phyloP scores from a whole-genome alignment of 345 rosid genomes.

The Gossypium australe region DNA sequence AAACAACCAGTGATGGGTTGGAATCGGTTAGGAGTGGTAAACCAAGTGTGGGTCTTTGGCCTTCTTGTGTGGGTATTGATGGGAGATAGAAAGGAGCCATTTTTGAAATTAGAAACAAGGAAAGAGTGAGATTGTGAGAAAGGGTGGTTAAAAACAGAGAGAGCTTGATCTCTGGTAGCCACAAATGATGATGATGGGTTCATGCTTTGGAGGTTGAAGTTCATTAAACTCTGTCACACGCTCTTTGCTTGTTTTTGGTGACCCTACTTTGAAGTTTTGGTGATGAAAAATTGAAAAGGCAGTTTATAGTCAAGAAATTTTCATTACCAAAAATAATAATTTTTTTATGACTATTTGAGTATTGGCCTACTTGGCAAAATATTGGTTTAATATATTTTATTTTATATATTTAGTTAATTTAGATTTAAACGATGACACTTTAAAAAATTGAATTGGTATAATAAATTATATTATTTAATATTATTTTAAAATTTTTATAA shows the following conservation, averaged over 20 bases:
- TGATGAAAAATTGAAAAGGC: background rate
- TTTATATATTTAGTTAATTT: too few relatives aligned
- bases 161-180: conserved; percentile 5
- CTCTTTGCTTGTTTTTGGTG: background rate
- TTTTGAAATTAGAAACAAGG: background rate
- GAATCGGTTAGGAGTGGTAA: background rate
- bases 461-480: too few relatives aligned
- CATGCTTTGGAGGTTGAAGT: background rate
- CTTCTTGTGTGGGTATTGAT: background rate
- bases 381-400: too few relatives aligned
- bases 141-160: background rate
- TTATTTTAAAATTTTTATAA: too few relatives aligned
- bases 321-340: background rate
- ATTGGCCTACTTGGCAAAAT: too few relatives aligned
- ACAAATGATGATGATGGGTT: background rate
- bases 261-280: background rate
- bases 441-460: too few relatives aligned
- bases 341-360: too few relatives aligned
- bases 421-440: too few relatives aligned
- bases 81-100: background rate
- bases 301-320: background rate
- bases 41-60: background rate
- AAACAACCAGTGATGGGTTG: conserved; percentile 11
- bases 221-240: background rate
- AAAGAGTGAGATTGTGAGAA: conserved; percentile 1